Base-by-base conservation (phyloP, 805 yeast species). In the Wickerhamomyces strasburgensis region DNA sequence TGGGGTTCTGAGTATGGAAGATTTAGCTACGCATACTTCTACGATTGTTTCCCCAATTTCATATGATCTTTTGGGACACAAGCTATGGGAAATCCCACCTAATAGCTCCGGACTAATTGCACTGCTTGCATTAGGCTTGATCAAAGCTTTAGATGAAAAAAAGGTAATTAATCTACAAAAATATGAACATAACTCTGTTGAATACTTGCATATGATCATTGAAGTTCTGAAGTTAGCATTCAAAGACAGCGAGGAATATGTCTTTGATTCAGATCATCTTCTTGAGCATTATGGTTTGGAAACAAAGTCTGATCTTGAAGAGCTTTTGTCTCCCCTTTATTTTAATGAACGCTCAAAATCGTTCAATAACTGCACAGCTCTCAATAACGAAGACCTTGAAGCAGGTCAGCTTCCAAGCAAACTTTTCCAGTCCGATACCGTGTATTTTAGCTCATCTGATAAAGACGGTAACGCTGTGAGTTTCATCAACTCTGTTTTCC, bases 101-200 rank as follows among this genome's bases (percentile, higher is more conserved):
- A 84, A 79, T 57, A 86, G 90, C 4, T 86, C 84, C 37, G 94
- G 94, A 7, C 58, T 84, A 11, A 84, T 84, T 31, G 93, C 89
- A 0, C 62, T 84, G 34, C 61, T 82, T 14, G 78, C 90, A 0
- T 58, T 83, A 34, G 93, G 90, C 0, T 65, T 80, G 30, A 70
- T 84, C 44, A 70, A 68, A 46, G 72, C 73, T 26, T 64, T 84
- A 40, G 75, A 74, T 23, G 61, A 61, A 14, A 41, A 51, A 14
- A 72, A 73, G 4, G 58, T 67, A 10, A 57, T 68, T n/a, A 66
- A 75, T 34, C 51, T 81, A 29, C 29, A 34, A 3, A 40, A 49
- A 3, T 34, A 76, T 50, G 50, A 70, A 40, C 93, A 80, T 55
- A 84, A 84, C 54, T 80, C 89, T 5, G 67, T 72, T 2, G 85